Evolutionary conservation across 441 rosid genomes (phyloP).

Genomic region (Daphne laureola): DNA sequence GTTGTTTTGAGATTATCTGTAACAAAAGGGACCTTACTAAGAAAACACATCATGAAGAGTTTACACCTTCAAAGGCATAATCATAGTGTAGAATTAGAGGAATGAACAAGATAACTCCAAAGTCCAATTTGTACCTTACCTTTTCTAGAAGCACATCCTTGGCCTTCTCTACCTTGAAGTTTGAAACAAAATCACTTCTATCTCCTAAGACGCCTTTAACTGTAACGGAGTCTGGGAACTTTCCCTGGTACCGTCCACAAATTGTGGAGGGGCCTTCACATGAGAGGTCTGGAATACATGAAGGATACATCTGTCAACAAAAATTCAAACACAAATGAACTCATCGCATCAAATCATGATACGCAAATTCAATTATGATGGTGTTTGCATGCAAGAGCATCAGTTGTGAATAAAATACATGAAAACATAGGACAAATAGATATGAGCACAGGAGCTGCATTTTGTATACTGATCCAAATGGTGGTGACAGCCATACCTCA

Average conservation of each 20-base stretch:
- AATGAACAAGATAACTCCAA: neutral
- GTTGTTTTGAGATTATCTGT: conserved; percentile 67
- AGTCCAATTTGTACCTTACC: conserved; percentile 30
- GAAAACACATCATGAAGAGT: neutral
- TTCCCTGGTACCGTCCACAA: conserved; percentile 69
- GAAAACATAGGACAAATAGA: conserved; percentile 1
- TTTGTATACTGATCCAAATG: too few relatives aligned
- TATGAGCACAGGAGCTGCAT: neutral
- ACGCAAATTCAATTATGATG: too few relatives aligned
- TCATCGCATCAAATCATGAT: neutral
- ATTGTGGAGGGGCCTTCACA: conserved; percentile 48
- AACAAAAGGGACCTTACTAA: conserved; percentile 2
- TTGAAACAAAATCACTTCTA: conserved; percentile 41
- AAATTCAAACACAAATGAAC: conserved; percentile 16
- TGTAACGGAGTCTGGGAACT: conserved; percentile 52
- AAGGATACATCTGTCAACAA: conserved; percentile 52
- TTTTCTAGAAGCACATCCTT: conserved; percentile 67
- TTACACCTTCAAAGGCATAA: too few relatives aligned
- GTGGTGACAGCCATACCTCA: conserved; percentile 48
- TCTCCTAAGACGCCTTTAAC: conserved; percentile 65
- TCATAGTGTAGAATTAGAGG: neutral
- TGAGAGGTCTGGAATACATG: conserved; percentile 69
- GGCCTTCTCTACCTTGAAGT: conserved; percentile 49
- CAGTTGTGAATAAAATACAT: neutral
- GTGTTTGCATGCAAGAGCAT: too few relatives aligned